Conservation (phyloP, 805 yeast species). For the Zygoascus biomembranicola region DNA sequence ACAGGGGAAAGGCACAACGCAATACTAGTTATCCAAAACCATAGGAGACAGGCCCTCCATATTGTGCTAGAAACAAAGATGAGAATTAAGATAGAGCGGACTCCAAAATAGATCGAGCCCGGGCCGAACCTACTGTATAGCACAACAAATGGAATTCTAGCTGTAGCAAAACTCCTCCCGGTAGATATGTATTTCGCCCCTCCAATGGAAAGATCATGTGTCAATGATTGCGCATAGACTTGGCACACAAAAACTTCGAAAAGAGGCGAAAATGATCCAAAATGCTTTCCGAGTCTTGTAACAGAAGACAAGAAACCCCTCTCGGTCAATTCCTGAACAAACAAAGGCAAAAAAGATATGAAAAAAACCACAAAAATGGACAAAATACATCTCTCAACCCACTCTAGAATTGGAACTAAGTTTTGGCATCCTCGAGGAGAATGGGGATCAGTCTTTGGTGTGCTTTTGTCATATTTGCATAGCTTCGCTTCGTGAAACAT, state of each 20-base stretch:
- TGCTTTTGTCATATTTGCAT: constrained; percentile 51
- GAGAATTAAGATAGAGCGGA: constrained; percentile 42
- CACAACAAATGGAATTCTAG: constrained; percentile 55
- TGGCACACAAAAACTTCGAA: constrained; percentile 76
- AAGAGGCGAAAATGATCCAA: constrained; percentile 63
- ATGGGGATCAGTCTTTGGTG: constrained; percentile 54
- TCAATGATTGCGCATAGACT: constrained; percentile 62
- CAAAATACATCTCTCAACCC: constrained; percentile 66
- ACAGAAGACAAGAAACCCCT: constrained; percentile 66
- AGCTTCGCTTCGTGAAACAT: constrained; percentile 52
- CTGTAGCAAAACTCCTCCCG: constrained; percentile 76
- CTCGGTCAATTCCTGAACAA: constrained; percentile 70
- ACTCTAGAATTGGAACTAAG: constrained; percentile 58
- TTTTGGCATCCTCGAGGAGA: constrained; percentile 65
- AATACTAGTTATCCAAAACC: constrained; percentile 90
- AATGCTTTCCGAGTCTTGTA: constrained; percentile 55
- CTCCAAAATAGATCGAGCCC: constrained; percentile 60
- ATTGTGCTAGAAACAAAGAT: constrained; percentile 49
- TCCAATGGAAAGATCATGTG: constrained; percentile 62
- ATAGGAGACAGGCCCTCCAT: constrained; percentile 77
- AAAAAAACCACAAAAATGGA: constrained; percentile 70
- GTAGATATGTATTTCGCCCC: constrained; percentile 80
- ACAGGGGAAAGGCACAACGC: constrained; percentile 82
- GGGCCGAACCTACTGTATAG: constrained; percentile 63
- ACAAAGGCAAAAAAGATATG: constrained; percentile 65